Conservation (phyloP, 177 flowering plant genomes). For the Telopea speciosissima region DNA sequence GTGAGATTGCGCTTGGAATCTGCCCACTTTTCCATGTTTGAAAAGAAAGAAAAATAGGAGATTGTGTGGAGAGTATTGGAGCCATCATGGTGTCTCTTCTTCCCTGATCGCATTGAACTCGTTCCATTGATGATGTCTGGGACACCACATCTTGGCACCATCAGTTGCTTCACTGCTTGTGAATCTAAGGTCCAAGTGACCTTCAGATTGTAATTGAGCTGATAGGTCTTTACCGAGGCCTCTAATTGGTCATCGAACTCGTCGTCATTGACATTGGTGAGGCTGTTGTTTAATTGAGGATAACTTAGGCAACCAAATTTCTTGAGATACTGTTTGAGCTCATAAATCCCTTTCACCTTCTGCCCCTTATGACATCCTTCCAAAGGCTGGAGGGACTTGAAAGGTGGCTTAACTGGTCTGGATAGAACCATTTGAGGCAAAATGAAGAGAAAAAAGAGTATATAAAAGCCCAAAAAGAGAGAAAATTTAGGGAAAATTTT, state of each 20-base stretch:
- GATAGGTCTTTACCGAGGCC: constrained; percentile 37
- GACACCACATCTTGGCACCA: constrained; percentile 33
- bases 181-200: constrained; percentile 31
- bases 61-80: not conserved
- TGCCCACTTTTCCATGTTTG: constrained; percentile 13
- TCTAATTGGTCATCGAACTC: constrained; percentile 31
- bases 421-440: too few species aligned
- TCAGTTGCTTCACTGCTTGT: constrained; percentile 20
- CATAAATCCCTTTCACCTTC: constrained; percentile 1
- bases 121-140: constrained; percentile 27
- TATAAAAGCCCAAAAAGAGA: too few species aligned
- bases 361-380: constrained; percentile 13
- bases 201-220: constrained; percentile 29
- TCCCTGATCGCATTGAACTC: constrained; percentile 7
- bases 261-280: constrained; percentile 6
- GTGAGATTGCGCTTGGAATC: constrained; percentile 6
- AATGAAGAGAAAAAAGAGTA: too few species aligned
- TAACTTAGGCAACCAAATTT: constrained; percentile 14
- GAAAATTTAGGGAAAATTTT: too few species aligned
- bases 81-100: not conserved
- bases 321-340: constrained; percentile 13
- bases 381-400: not conserved
- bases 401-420: too few species aligned
- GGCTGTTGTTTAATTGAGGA: not conserved
- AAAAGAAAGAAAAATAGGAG: constrained; percentile 11